Evolutionary conservation across 164 flowering plant genomes (phyloP), one percentile per base, ranked within the genome.

Genomic region (Dillenia suffruticosa): DNA sequence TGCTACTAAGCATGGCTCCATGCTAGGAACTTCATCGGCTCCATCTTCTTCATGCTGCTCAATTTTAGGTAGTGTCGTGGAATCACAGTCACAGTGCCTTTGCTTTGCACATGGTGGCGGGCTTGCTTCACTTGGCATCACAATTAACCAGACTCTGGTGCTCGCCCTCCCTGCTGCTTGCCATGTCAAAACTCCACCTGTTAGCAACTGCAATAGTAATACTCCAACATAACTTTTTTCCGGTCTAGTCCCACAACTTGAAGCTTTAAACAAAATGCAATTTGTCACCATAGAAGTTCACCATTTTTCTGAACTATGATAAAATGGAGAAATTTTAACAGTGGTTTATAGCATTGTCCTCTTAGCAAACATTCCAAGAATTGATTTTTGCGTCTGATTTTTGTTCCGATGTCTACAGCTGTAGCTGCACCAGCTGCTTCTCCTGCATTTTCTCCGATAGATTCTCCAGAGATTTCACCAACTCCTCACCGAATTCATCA

Each of bases 101-200:
- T 78, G 81, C 59, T 7, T 48, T 2, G 63, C 65, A 48, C 63
- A 75, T n/a, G 66, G 61, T 49, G 62, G 68, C 40, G 71, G 72
- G 52, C 72, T 63, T 10, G 54, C 65, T 1, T 22, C 65, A 10
- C 11, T 71, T 43, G 81, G 77, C 49, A 11, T 71, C 24, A 14
- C 63, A 56, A 62, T 77, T 53, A 69, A 74, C 64, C 71, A 65
- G 47, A 66, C 73, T 11, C 68, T 57, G 5, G 74, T 77, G 9
- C 67, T 66, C 2, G 71, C 71, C 46, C 73, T 77, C 12, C 81
- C 81, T n/a, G 64, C 50, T 49, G 77, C 75, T 12, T 77, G 81
- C 66, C 66, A 66, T 22, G 60, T 77, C 44, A 16, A 69, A 49
- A 74, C 75, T 44, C 73, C 77, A 5, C 64, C 75, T 8, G 46